These are phyloP conservation scores for Acanthamoeba castellanii DNA, from an alignment of 208 protist species.

Conservation along the genomic window DNA sequence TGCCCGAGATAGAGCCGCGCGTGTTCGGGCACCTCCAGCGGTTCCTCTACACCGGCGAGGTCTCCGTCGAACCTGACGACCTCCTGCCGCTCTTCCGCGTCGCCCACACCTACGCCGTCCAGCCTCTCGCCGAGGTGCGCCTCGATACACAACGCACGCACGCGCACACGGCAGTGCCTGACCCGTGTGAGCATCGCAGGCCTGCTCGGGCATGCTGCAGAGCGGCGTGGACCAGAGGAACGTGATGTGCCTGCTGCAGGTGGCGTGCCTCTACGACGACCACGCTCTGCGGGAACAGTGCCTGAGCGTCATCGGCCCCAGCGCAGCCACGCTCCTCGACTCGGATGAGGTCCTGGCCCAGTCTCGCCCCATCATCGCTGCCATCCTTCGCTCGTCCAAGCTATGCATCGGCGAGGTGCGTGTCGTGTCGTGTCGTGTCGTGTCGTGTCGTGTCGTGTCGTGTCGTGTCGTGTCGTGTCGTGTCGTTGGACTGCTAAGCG, in stretches of 20 bases:
- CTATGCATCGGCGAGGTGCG: neutral
- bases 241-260: neutral
- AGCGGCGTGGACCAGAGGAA: neutral
- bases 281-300: neutral
- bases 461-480: no score
- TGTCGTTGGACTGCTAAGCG: neutral
- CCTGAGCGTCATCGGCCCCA: neutral
- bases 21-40: neutral
- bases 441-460: no score
- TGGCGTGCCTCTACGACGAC: slow-evolving; percentile 43
- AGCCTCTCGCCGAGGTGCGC: neutral
- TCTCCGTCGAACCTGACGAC: neutral
- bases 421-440: no score
- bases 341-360: neutral
- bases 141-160: neutral
- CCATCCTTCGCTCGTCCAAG: neutral
- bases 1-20: neutral
- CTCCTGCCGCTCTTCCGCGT: neutral
- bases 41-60: neutral
- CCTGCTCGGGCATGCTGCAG: neutral
- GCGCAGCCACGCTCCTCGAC: neutral
- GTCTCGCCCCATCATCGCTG: neutral
- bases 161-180: neutral
- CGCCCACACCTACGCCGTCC: slow-evolving; percentile 21
- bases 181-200: neutral